Conservation (phyloP, 2,329 filamentous ascomycete species). For the Fusarium musae region DNA sequence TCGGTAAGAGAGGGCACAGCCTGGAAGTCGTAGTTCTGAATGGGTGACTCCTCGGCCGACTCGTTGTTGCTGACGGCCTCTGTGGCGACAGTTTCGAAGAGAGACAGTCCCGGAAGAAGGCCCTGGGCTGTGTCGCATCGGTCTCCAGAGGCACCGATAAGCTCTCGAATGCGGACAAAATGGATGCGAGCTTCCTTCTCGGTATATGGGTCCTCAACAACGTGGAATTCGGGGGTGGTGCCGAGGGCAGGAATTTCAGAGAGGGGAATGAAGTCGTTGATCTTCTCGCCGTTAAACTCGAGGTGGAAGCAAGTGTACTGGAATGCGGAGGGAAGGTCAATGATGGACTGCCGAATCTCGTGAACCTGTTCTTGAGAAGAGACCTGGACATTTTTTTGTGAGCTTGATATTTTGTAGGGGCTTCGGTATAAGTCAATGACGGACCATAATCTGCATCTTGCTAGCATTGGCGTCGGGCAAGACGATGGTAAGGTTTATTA, state of each 20-base stretch:
- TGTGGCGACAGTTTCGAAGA: conserved; percentile 81
- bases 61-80: conserved; percentile 49
- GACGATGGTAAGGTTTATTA: conserved; percentile 76
- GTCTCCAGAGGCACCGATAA: conserved; percentile 91
- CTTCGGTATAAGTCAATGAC: conserved; percentile 44
- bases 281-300: conserved; percentile 85
- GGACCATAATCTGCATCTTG: conserved; percentile 87
- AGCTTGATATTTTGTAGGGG: conserved; percentile 18
- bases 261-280: conserved; percentile 95
- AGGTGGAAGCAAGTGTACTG: conserved; percentile 99
- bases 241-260: conserved; percentile 86
- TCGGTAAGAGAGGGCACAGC: conserved; percentile 73
- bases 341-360: conserved; percentile 95
- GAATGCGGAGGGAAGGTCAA: conserved; percentile 91
- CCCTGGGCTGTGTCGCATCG: conserved; percentile 89
- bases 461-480: conserved; percentile 79
- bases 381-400: conserved; percentile 64
- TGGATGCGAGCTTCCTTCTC: conserved; percentile 98
- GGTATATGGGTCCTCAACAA: conserved; percentile 96
- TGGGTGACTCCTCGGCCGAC: conserved; percentile 50
- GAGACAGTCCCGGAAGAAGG: conserved; percentile 82
- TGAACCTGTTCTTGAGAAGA: conserved; percentile 96
- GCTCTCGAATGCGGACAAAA: conserved; percentile 87
- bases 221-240: conserved; percentile 78
- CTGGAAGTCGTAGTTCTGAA: conserved; percentile 82